phyloP scores from a whole-genome alignment of 2,329 filamentous ascomycete genomes.

The Pezicula rhizophila region DNA sequence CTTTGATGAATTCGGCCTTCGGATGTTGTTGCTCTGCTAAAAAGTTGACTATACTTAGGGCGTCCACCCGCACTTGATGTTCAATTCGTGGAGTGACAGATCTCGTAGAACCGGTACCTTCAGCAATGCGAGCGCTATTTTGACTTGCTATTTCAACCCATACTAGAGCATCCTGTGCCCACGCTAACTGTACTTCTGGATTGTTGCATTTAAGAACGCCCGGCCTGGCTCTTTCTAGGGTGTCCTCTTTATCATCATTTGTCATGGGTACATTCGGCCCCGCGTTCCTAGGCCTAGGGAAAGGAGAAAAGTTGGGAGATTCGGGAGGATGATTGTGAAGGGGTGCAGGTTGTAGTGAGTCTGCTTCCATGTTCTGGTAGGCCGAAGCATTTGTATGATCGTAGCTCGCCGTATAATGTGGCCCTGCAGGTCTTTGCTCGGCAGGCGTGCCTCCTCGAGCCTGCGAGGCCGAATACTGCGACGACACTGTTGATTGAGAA shows the following conservation, averaged over 20 bases:
- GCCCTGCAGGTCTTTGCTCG: slow-evolving; percentile 9
- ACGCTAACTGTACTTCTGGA: slow-evolving; percentile 91
- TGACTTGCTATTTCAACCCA: slow-evolving; percentile 83
- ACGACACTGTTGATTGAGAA: slow-evolving; percentile 15
- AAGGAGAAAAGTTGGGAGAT: slow-evolving; percentile 80
- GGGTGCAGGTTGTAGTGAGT: neutral
- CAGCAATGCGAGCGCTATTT: slow-evolving; percentile 46
- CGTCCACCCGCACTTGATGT: slow-evolving; percentile 80
- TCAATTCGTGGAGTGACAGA: slow-evolving; percentile 79
- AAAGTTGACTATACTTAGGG: slow-evolving; percentile 86
- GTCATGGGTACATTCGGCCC: slow-evolving; percentile 87
- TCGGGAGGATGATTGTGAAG: neutral
- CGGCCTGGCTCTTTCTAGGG: slow-evolving; percentile 75
- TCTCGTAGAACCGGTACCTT: slow-evolving; percentile 42
- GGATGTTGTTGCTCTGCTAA: slow-evolving; percentile 88
- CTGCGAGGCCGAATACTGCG: slow-evolving; percentile 16
- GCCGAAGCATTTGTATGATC: slow-evolving; percentile 27
- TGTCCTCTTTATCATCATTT: slow-evolving; percentile 89
- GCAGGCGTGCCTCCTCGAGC: neutral
- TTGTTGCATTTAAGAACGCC: slow-evolving; percentile 89
- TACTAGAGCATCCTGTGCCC: slow-evolving; percentile 86
- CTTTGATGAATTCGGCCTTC: slow-evolving; percentile 86
- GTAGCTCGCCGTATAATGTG: slow-evolving; percentile 25
- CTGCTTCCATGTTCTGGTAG: slow-evolving; percentile 25
- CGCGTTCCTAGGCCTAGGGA: slow-evolving; percentile 72